These are phyloP conservation scores for Neonectria coccinea DNA, from an alignment of 2,329 filamentous ascomycete genomes.

Conservation along the genomic window DNA sequence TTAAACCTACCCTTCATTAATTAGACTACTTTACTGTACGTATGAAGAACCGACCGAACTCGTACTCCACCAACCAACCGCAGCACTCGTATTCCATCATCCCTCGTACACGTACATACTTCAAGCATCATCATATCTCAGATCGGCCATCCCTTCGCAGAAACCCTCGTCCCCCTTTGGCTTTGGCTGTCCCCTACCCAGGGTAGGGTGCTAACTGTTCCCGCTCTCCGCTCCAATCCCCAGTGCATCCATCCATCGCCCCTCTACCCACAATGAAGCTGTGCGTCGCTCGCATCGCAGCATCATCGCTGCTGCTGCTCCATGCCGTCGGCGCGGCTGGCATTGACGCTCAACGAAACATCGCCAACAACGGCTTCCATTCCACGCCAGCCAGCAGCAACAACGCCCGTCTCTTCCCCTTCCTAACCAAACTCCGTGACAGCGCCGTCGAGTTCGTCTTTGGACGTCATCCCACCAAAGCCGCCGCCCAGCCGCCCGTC, in stretches of 20 bases:
- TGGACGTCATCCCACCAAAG: constrained; percentile 55
- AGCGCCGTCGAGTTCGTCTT: constrained; percentile 63
- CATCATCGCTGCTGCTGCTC: constrained; percentile 42
- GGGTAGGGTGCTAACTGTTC: constrained; percentile 7
- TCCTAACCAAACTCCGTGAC: constrained; percentile 64
- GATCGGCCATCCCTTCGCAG: neutral
- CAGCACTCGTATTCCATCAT: neutral
- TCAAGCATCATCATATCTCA: constrained; percentile 9
- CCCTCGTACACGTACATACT: neutral
- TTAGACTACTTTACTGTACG: too few relatives aligned
- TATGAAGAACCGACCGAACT: neutral
- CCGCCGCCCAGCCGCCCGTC: constrained; percentile 39
- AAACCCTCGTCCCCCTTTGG: constrained; percentile 2
- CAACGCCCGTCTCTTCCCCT: constrained; percentile 55
- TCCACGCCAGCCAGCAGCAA: constrained; percentile 35
- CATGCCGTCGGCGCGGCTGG: constrained; percentile 47
- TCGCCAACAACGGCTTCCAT: constrained; percentile 27
- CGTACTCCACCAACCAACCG: neutral
- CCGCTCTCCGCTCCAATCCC: neutral
- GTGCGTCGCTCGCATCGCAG: constrained; percentile 33
- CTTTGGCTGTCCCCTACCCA: constrained; percentile 13
- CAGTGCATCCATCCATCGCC: constrained; percentile 2
- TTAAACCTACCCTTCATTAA: too few relatives aligned
- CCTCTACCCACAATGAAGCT: constrained; percentile 39
- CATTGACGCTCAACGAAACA: constrained; percentile 43